Base-by-base conservation (phyloP, 768 basidiomycete species). In the Kondoa subrosea region DNA sequence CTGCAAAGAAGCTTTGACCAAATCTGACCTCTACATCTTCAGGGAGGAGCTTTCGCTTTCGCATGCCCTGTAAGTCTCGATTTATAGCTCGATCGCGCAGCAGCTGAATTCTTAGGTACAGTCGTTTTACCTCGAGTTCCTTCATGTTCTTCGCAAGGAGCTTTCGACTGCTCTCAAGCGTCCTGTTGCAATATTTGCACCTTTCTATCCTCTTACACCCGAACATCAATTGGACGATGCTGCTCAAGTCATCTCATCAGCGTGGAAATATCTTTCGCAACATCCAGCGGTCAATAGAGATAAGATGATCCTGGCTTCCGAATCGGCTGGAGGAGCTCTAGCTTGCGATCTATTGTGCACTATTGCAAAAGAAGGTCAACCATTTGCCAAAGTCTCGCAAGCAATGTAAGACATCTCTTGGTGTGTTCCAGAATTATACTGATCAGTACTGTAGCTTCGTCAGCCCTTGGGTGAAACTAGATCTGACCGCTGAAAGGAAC, bases 121-220 rank as follows among this genome's bases (percentile, higher is more conserved):
- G 27, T 26, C 61, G 3, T 63, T 63, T n/a, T 63, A 63, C 61
- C 61, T 63, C 30, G 61, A 63, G 29, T 63, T 63, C 29, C 61
- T 63, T 32, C 29, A 31, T 8, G 29, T 27, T 32, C 30, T 63
- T 3, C 16, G 61, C 12, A 50, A 3, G 29, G 33, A 27, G 30
- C 61, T 17, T 32, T 63, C 61, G n/a, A 27, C 8, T 12, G 27
- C 61, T 63, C 61, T 30, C 61, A 63, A 17, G 17, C 16, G 30
- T 3, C 30, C 30, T 16, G 16, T 27, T 12, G 61, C 61, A 27
- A 63, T 63, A 27, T 63, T 63, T 32, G 61, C 61, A 12, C 61
- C 61, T 16, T 63, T 63, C 30, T 63, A 63, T 33, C 15, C 61
- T 16, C 30, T 63, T 17, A 16, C 61, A 16, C 61, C 61, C 3